A percentile compares a stretch with the other conserved stretches of the same genome.
Conservation (phyloP, 164 flowering plant genomes). For the Umbellularia californica region DNA sequence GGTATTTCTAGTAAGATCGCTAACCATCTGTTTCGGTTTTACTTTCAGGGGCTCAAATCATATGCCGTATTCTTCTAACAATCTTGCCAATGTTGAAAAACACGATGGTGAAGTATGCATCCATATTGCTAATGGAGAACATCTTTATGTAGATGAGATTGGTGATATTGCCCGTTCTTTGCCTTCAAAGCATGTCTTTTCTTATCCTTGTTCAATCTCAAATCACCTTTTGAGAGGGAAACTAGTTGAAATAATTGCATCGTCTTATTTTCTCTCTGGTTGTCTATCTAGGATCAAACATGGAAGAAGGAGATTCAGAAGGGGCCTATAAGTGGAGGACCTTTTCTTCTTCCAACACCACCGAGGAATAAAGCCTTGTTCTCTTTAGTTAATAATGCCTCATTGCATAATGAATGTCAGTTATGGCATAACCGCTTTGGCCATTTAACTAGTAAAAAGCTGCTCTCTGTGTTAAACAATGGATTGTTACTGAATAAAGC, state of each 20-base stretch:
- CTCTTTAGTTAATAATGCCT: too few relatives aligned
- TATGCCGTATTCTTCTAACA: neutral
- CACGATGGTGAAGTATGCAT: neutral
- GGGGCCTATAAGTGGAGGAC: neutral
- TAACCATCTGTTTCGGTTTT: neutral
- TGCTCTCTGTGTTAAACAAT: neutral
- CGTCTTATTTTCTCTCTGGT: neutral
- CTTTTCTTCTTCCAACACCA: neutral
- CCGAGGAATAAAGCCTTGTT: neutral
- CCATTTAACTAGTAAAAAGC: neutral
- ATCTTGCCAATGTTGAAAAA: neutral
- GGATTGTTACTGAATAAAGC: slow-evolving; percentile 1
- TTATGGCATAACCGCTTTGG: slow-evolving; percentile 2
- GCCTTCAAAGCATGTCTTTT: neutral
- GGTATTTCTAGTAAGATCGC: neutral
- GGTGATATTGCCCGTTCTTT: slow-evolving; percentile 2
- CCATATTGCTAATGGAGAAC: neutral
- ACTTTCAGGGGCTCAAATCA: neutral
- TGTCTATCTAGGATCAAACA: slow-evolving; percentile 4
- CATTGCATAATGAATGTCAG: neutral
- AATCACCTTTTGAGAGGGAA: neutral
- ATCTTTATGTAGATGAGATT: neutral
- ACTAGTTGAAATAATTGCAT: neutral
- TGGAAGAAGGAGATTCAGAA: neutral
- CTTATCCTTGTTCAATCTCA: neutral